phyloP scores from a whole-genome alignment of 257 asterid genomes.

The Agastache rugosa region DNA sequence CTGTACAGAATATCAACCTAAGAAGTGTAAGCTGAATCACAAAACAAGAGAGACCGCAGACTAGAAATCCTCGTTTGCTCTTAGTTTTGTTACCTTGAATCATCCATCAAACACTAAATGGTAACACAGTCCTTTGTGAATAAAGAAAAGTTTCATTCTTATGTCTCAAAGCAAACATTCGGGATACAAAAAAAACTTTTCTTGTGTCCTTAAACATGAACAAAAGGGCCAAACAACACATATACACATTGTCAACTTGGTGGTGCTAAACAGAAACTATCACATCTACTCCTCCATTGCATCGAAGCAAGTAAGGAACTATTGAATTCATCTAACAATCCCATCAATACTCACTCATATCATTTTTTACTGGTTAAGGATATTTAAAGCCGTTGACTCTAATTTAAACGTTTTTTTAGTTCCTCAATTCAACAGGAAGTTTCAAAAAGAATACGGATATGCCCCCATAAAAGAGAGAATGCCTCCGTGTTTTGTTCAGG shows the following conservation, averaged over 20 bases:
- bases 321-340: background rate
- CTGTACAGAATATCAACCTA: background rate
- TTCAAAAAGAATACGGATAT: slow-evolving; percentile 9
- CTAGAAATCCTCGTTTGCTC: background rate
- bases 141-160: background rate
- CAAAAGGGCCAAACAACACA: background rate
- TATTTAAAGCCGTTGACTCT: slow-evolving; percentile 8
- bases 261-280: background rate
- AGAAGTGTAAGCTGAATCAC: background rate
- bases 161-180: slow-evolving; percentile 9
- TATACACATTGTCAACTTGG: background rate
- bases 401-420: background rate
- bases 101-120: background rate
- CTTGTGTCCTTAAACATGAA: background rate
- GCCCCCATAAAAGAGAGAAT: background rate
- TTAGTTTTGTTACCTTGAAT: background rate
- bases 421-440: slow-evolving; percentile 24
- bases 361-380: background rate
- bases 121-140: background rate
- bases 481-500: background rate
- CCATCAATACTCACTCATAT: background rate
- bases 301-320: slow-evolving; percentile 25
- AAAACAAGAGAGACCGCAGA: slow-evolving; percentile 6
- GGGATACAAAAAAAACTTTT: background rate
- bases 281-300: background rate